Conservation (phyloP, 139 green algal species). For the Haematococcus sp. region DNA sequence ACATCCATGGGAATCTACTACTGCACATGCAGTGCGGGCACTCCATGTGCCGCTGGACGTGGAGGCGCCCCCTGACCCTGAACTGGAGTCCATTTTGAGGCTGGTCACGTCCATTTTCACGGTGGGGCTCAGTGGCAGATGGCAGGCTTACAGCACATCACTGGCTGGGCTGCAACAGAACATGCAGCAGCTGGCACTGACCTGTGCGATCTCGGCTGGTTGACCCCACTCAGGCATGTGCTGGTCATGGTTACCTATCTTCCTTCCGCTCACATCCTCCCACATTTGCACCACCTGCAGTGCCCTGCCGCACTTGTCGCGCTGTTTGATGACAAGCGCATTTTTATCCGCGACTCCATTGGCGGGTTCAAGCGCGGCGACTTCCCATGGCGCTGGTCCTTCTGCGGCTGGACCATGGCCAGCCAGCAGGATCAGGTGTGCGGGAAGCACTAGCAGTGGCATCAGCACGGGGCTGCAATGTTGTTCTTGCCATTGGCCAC, state of each 20-base stretch:
- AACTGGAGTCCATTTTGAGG: constrained; percentile 33
- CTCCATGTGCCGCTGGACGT: constrained; percentile 11
- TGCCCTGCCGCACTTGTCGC: constrained; percentile 23
- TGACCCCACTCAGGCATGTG: too few relatives aligned
- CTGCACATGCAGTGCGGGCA: constrained; percentile 8
- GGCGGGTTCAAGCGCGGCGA: constrained; percentile 30
- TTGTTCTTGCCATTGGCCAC: too few relatives aligned
- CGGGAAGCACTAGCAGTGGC: not conserved
- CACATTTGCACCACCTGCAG: not conserved
- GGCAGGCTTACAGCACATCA: too few relatives aligned
- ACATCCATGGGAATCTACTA: too few relatives aligned
- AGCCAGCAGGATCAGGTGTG: constrained; percentile 32
- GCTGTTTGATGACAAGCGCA: constrained; percentile 35
- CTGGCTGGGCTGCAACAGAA: too few relatives aligned
- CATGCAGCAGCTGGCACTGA: too few relatives aligned
- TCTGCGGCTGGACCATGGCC: constrained; percentile 77
- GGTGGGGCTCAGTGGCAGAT: not conserved
- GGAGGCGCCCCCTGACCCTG: constrained; percentile 31
- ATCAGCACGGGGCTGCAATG: constrained; percentile 3
- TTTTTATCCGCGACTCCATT: constrained; percentile 28
- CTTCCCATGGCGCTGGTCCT: constrained; percentile 35
- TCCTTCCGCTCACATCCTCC: too few relatives aligned
- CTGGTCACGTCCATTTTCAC: constrained; percentile 34
- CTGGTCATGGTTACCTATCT: too few relatives aligned
- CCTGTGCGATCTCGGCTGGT: too few relatives aligned